Evolutionary conservation across 352 stramenopile genomes (phyloP).

Genomic region (Halophytophthora polymorphica): DNA sequence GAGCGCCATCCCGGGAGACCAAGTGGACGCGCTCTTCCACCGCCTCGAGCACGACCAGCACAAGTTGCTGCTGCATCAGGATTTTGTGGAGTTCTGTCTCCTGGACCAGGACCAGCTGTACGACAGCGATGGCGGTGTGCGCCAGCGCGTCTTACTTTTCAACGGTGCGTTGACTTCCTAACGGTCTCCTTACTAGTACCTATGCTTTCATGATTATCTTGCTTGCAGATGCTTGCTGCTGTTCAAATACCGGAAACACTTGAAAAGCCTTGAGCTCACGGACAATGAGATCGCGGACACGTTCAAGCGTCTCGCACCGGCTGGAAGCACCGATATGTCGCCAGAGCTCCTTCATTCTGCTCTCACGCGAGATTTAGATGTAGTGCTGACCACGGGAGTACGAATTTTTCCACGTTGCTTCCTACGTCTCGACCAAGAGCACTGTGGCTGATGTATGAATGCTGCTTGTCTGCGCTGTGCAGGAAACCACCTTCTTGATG

Average conservation of each 20-base stretch:
- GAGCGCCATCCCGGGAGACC: conserved; percentile 61
- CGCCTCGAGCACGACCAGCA: conserved; percentile 57
- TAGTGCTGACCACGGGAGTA: conserved; percentile 77
- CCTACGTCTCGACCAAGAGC: not conserved
- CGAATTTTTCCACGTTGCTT: conserved; percentile 4
- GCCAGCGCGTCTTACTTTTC: not conserved
- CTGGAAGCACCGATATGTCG: conserved; percentile 37
- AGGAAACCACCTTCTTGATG: conserved; percentile 70
- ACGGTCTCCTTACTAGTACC: not conserved
- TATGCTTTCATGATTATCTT: not conserved
- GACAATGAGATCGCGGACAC: conserved; percentile 80
- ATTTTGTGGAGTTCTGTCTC: conserved; percentile 83
- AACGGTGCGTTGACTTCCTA: conserved; percentile 1
- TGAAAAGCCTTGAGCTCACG: conserved; percentile 59
- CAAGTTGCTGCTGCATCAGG: conserved; percentile 54
- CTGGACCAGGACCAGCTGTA: conserved; percentile 79
- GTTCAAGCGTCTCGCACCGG: conserved; percentile 52
- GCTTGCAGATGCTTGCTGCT: conserved; percentile 57
- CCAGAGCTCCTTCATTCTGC: conserved; percentile 59
- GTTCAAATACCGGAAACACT: conserved; percentile 65
- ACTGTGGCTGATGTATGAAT: not conserved
- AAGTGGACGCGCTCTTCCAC: conserved; percentile 74
- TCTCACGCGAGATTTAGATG: conserved; percentile 67
- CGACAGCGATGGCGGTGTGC: conserved; percentile 5
- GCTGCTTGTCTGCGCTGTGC: not conserved